A percentile compares a stretch with the other conserved stretches of the same genome.
These are phyloP conservation scores for Exophiala alcalophila DNA, from an alignment of 2,329 filamentous ascomycete genomes.

Conservation along the genomic window DNA sequence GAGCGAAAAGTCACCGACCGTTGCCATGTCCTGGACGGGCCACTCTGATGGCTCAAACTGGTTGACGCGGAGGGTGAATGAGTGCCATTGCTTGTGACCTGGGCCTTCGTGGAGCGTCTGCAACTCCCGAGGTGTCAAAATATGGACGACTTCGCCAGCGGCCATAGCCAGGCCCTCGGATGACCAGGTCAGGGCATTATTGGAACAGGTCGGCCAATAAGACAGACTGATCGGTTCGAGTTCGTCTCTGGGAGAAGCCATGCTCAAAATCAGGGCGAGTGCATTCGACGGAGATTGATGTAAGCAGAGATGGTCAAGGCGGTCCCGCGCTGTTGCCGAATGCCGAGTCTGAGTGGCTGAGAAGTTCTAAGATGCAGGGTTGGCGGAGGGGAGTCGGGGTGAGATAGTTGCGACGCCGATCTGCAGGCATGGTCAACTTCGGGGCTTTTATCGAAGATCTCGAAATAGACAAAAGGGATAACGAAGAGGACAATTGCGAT, in stretches of 20 bases:
- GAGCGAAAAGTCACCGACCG: conserved; percentile 51
- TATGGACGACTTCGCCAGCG: conserved; percentile 54
- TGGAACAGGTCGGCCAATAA: conserved; percentile 52
- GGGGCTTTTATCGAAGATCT: too few relatives aligned
- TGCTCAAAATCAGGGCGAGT: too few relatives aligned
- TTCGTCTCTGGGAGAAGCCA: conserved; percentile 4
- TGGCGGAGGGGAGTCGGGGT: too few relatives aligned
- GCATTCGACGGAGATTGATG: too few relatives aligned
- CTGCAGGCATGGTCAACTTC: too few relatives aligned
- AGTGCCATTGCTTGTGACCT: conserved; percentile 36
- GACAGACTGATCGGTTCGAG: conserved; percentile 38
- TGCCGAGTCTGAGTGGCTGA: too few relatives aligned
- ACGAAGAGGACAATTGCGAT: too few relatives aligned
- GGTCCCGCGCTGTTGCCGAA: too few relatives aligned
- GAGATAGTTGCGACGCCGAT: too few relatives aligned
- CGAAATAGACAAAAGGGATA: too few relatives aligned
- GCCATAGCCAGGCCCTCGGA: conserved; percentile 57
- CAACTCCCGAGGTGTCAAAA: conserved; percentile 43
- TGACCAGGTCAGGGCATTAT: conserved; percentile 58
- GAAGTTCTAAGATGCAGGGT: too few relatives aligned
- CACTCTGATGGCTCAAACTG: conserved; percentile 53
- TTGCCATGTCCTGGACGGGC: conserved; percentile 46
- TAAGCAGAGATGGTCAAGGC: too few relatives aligned
- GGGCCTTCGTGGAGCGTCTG: conserved; percentile 22
- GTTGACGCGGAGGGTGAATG: conserved; percentile 47